Evolutionary conservation across 305 asterid species (phyloP), one percentile per base, ranked within the genome.

Genomic region (Solanum hybrid): DNA sequence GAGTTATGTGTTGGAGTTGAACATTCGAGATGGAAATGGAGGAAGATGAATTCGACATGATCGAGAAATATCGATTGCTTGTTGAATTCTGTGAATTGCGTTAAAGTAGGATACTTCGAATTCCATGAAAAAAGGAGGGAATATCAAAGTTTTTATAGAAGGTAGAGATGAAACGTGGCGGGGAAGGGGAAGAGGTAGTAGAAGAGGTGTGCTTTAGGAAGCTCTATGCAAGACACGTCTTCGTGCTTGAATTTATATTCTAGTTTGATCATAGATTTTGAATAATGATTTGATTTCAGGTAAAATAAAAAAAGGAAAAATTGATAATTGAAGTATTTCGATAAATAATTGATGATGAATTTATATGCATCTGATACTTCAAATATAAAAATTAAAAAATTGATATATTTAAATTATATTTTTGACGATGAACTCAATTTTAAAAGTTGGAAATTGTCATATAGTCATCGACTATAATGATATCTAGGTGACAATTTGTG

Each of bases 1-100:
- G 98, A 3, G 93, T 85, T 7, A 95, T 85, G 17, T 86, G 88
- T 86, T 92, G 96, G 2, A 95, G 86, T 38, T 89, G 90, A n/a
- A 95, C 45, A 90, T 89, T 88, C 1, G 93, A 73, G 81, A 93
- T 80, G 4, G 90, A 38, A 72, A 87, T 72, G 14, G 71, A 1
- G 26, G 71, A 29, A 1, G 86, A 80, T 15, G 38, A 75, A 31
- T 31, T 72, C 35, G 15, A 17, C 71, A 66, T n/a, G 12, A 17
- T 51, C 66, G 75, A 8, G 27, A 64, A 22, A 64, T 64, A 7
- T 64, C 1, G 29, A 66, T 66, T 66, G 31, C 31, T 66, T 66
- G 31, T n/a, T 60, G n/a, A 56, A 56, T 6, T 0, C 10, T 5
- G 6, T 40, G 6, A 40, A 40, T 40, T 40, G 64, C 64, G 64